Base-by-base conservation (phyloP, 345 rosid genomes). In the Rubroshorea leprosula region DNA sequence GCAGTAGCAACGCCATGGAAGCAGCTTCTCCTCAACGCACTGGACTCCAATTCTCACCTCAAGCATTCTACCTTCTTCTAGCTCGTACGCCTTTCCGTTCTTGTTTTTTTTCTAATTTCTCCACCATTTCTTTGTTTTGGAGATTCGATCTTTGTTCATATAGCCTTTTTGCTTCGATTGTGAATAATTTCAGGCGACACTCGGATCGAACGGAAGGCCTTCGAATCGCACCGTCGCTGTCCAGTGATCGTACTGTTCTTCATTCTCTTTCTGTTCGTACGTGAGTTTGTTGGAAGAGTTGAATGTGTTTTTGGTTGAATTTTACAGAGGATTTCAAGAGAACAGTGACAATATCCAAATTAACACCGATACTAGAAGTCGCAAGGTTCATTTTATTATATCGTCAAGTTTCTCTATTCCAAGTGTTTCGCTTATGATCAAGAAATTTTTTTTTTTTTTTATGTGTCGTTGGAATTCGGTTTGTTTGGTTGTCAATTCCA, bases 161-260 rank as follows among this genome's bases (percentile, higher is more conserved):
- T n/a, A n/a, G n/a, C n/a, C 21, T 15, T 29, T 4, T 44, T 24
- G 45, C 46, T 51, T 6, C 9, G 41, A 2, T 35, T 35, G n/a
- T n/a, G n/a, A n/a, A n/a, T 35, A 13, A 35, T 35, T 35, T 35
- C 76, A 91, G 96, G 96, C 94, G 39, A 89, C 98, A 6, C 27
- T 83, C 59, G 93, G 96, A 67, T 67, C 72, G 1, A 80, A 81
- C 46, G 98, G 91, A 23, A 66, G 84, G 27, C 98, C 98, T 64
- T 81, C 86, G 57, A 86, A 92, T 75, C 95, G 96, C 52, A 83
- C 95, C 8, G 85, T 89, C 24, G 94, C 86, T 43, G 89, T 86
- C 78, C 80, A 96, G 95, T 79, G 46, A 48, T 46, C 52, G 29
- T 7, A 29, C 41, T 19, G 12, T 18, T 45, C 15, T 9, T 29